Base-by-base conservation (phyloP, 1,284 basidiomycete genomes). In the Marasmius fiardii region DNA sequence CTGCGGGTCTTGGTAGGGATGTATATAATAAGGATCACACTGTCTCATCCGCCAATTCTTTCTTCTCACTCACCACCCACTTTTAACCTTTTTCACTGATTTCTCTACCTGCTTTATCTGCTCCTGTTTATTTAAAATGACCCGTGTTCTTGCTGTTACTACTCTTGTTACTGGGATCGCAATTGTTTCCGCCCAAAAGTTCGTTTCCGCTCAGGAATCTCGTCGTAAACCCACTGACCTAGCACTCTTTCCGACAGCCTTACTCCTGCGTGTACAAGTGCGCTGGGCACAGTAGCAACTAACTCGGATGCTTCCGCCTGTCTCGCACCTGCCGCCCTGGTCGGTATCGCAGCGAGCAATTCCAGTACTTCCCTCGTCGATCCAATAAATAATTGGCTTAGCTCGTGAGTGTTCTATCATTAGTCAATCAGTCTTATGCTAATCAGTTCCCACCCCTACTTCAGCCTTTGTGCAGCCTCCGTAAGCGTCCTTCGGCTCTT, bases 301-400 rank as follows among this genome's bases (percentile, higher is more conserved):
- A 78, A 79, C 53, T 57, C 75, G 0, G 75, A 80, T 47, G 74
- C 80, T 20, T 71, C 78, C 1, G 60, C 71, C 10, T 90, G 87
- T 65, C 69, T 90, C 41, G 81, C 80, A 61, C 69, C 79, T 16
- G 63, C 68, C 16, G 71, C 75, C 20, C 70, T 88, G 24, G 58
- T 79, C 33, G 64, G 76, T 1, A 65, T 86, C 41, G 62, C 75
- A 34, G 35, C 74, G 12, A 65, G 70, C 6, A 64, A 68, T 51
- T 54, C 68, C 1, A 74, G 71, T 60, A 63, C 70, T 8, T 85
- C 85, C 1, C 58, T 87, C 48, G 69, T 88, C 41, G 61, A 65
- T 2, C 75, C 80, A 6, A 61, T 89, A 56, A 73, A 85, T 67
- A 74, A 48, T 37, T 88, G 85, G 86, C 67, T 88, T 53, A 74